Conservation (phyloP, 345 rosid genomes). For the Lumnitzera littorea region DNA sequence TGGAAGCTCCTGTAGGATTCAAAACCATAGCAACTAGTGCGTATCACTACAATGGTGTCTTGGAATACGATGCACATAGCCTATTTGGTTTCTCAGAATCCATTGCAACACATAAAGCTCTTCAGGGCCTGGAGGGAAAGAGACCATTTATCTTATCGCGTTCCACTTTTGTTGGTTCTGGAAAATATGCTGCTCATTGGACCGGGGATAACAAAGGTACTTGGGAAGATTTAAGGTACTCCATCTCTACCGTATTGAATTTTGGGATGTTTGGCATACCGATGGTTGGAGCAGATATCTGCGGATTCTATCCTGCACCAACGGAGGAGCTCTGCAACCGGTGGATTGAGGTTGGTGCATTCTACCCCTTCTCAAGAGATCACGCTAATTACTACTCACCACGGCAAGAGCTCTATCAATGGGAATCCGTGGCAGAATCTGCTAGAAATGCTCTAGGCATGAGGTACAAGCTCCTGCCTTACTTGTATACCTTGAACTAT, state of each 20-base stretch:
- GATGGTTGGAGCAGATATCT: constrained; percentile 96
- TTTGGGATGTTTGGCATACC: constrained; percentile 93
- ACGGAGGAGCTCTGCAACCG: constrained; percentile 96
- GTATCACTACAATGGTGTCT: constrained; percentile 79
- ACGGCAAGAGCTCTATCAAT: constrained; percentile 94
- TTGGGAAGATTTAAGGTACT: constrained; percentile 82
- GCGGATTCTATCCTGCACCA: constrained; percentile 89
- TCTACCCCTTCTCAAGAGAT: constrained; percentile 94
- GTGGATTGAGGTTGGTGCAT: constrained; percentile 94
- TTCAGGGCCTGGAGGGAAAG: constrained; percentile 66
- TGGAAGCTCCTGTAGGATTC: constrained; percentile 61
- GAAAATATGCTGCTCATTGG: constrained; percentile 93
- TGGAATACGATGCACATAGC: constrained; percentile 92
- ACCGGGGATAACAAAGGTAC: constrained; percentile 94
- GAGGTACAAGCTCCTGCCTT: constrained; percentile 85
- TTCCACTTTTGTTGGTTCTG: constrained; percentile 88
- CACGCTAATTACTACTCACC: constrained; percentile 92
- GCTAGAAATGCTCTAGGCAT: constrained; percentile 94
- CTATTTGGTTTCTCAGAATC: constrained; percentile 85
- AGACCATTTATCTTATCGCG: constrained; percentile 84
- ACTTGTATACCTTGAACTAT: constrained; percentile 74
- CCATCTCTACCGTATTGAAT: constrained; percentile 82
- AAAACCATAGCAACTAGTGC: constrained; percentile 97
- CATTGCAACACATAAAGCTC: constrained; percentile 82
- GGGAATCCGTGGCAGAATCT: constrained; percentile 72